Evolutionary conservation across 2,329 filamentous ascomycete species (phyloP).

Genomic region (Talaromyces sp.): DNA sequence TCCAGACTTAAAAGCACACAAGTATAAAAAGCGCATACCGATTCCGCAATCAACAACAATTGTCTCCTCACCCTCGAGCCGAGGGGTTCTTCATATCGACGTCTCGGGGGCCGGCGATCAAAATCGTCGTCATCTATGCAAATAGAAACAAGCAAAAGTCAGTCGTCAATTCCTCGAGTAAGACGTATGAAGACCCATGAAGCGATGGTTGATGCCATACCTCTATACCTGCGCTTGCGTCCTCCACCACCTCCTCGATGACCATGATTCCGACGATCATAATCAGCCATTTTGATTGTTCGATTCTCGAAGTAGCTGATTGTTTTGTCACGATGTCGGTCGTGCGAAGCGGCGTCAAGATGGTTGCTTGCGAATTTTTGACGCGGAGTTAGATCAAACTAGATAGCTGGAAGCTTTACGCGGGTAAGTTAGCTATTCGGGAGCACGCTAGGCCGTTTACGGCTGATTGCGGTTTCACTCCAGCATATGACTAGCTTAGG

Average conservation of each 20-base stretch:
- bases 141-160: not conserved
- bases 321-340: not conserved
- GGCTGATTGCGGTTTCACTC: not conserved
- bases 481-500: no score
- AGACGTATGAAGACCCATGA: not conserved
- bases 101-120: constrained; percentile 66
- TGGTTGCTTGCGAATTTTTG: not conserved
- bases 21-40: constrained; percentile 37
- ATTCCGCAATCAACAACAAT: constrained; percentile 75
- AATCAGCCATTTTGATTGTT: constrained; percentile 46
- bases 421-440: not conserved
- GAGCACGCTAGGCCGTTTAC: constrained; percentile 2
- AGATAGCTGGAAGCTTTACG: constrained; percentile 1
- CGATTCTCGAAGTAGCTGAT: not conserved
- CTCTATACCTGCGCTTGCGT: constrained; percentile 75
- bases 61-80: constrained; percentile 70
- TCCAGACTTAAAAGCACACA: not conserved
- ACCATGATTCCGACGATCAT: constrained; percentile 52
- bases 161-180: not conserved
- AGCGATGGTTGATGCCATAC: constrained; percentile 46
- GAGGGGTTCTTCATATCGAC: constrained; percentile 68
- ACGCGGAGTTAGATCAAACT: not conserved
- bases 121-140: constrained; percentile 66
- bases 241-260: constrained; percentile 39
- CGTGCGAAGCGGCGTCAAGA: no score